A percentile compares a stretch with the other conserved stretches of the same genome.
Evolutionary conservation across 768 basidiomycete genomes (phyloP).

Genomic region (Suillus decipiens): DNA sequence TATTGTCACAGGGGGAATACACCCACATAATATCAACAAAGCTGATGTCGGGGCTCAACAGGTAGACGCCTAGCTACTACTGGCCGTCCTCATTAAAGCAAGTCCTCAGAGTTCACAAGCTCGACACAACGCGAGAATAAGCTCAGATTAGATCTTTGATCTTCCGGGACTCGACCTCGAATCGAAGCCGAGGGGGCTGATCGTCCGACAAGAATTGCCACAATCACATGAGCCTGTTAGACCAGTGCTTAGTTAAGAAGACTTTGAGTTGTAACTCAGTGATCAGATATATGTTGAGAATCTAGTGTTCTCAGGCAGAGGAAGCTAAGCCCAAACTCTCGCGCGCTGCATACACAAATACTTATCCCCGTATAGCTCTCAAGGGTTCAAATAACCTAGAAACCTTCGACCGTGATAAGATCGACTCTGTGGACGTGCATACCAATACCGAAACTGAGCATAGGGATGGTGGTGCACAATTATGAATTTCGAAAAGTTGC

Average conservation of each 20-base stretch:
- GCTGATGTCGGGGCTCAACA: background rate
- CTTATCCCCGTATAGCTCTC: background rate
- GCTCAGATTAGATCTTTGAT: background rate
- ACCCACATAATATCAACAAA: background rate
- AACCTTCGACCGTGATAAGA: background rate
- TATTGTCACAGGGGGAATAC: background rate
- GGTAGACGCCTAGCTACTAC: background rate
- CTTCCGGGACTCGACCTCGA: background rate
- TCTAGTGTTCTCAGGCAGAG: background rate
- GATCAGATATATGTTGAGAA: background rate
- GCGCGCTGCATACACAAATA: background rate
- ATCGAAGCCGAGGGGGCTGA: background rate
- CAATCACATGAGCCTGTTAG: background rate
- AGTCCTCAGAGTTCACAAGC: background rate
- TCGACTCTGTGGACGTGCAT: background rate
- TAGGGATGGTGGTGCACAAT: background rate
- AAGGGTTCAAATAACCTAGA: background rate
- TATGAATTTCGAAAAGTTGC: background rate
- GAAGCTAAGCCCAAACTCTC: background rate
- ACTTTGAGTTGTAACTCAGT: background rate
- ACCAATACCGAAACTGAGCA: background rate
- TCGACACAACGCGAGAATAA: conserved; percentile 1
- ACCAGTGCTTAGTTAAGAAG: background rate
- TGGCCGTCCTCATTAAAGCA: background rate
- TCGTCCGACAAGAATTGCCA: background rate